Evolutionary conservation across 2,329 filamentous ascomycete genomes (phyloP), one percentile per base, ranked within the genome.

Genomic region (Curvularia sp.): DNA sequence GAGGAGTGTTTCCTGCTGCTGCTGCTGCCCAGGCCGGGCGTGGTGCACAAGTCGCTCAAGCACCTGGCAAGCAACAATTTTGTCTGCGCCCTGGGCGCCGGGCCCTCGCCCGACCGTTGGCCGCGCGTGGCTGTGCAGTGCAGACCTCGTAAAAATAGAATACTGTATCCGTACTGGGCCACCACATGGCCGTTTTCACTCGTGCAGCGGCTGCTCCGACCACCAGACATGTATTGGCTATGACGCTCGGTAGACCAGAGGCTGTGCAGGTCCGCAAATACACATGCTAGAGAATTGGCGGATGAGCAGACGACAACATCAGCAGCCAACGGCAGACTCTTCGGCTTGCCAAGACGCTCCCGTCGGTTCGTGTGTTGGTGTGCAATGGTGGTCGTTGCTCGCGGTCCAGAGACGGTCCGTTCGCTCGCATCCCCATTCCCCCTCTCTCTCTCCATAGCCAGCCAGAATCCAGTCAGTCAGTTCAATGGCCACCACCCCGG

Each of bases 111-210:
- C 48, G 54, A 35, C 26, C 54, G 48, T 38, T 38, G 35, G 15
- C 35, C 12, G 41, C 54, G 54, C 18, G 18, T 56, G 54, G 54
- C 54, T 56, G 54, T 52, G 28, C 28, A 2, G 28, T 31, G 54
- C 54, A 47, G 31, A 20, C 13, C 18, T 28, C 22, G 54, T 56
- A 56, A 56, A 56, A 56, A 56, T 56, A 56, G 54, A 31, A 31
- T 6, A 52, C 26, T 18, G 18, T 18, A 18, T 18, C 18, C 7
- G 4, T 47, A 8, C 41, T 53, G 41, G 54, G 49, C 54, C 41
- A 56, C 48, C 35, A 53, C 31, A 52, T 41, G 49, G 48, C 26
- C 47, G 39, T 43, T 39, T 46, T 39, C 30, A 41, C 33, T 20
- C 12, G 24, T 53, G 41, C 48, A 44, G 54, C 31, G 42, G 54